Conservation (phyloP, 164 flowering plant species). For the Brasenia schreberi region DNA sequence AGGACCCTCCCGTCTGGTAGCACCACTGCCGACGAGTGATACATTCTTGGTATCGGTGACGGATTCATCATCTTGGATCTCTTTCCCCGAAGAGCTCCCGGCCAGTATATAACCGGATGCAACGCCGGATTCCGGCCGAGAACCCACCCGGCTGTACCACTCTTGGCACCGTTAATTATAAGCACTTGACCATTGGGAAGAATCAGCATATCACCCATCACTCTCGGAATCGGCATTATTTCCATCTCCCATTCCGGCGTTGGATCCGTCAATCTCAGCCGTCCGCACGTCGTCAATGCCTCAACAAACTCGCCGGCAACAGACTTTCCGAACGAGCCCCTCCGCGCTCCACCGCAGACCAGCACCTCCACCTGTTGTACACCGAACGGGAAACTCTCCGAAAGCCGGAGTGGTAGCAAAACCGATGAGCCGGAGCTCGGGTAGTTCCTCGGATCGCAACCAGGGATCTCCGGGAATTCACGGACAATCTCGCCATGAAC, state of each 20-base stretch:
- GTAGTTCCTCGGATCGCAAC: constrained; percentile 39
- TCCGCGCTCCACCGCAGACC: constrained; percentile 75
- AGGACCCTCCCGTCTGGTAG: constrained; percentile 64
- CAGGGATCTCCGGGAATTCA: constrained; percentile 54
- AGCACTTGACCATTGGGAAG: constrained; percentile 64
- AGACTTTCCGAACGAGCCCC: constrained; percentile 27
- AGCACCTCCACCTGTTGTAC: constrained; percentile 28
- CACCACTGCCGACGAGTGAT: constrained; percentile 68
- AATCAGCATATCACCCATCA: constrained; percentile 69
- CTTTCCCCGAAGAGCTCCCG: constrained; percentile 13
- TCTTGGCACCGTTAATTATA: constrained; percentile 57
- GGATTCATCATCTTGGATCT: constrained; percentile 39
- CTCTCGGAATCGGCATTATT: constrained; percentile 61
- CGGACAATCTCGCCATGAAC: constrained; percentile 19
- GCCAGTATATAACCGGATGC: constrained; percentile 47
- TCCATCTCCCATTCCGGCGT: constrained; percentile 64
- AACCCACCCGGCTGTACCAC: constrained; percentile 88
- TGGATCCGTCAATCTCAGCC: constrained; percentile 38
- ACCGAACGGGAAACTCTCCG: not conserved
- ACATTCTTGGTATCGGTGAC: constrained; percentile 44
- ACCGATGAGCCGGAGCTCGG: constrained; percentile 84
- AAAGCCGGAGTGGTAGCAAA: constrained; percentile 35
- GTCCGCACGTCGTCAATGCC: constrained; percentile 59
- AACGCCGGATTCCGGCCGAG: constrained; percentile 34
- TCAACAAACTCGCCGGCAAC: constrained; percentile 12